Evolutionary conservation across 1,284 basidiomycete genomes (phyloP), one percentile per base, ranked within the genome.

Genomic region (Naganishia albida): DNA sequence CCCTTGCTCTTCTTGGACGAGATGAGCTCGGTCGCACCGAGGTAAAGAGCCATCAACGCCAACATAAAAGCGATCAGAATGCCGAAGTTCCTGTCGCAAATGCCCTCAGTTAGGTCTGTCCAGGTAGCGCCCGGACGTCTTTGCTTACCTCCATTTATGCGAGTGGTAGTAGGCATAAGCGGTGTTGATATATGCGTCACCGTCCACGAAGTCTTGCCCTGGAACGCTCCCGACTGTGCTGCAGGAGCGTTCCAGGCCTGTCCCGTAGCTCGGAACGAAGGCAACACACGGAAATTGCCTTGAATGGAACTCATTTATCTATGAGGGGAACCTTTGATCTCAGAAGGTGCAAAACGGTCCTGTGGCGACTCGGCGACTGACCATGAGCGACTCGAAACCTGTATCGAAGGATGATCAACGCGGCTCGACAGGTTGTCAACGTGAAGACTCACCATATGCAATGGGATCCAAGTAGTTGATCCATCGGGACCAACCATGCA

Each of bases 101-200:
- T 12, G 23, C 18, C 10, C 10, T 25, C 23, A 42, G 55, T 53
- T 34, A 50, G 34, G 13, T 38, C 42, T 34, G 63, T 18, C n/a
- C 30, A 12, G 3, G 13, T 12, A 44, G 39, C n/a, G 48, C n/a
- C 7, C 25, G n/a, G n/a, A 3, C n/a, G 12, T 7, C 10, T 23
- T 54, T 20, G 81, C 85, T 66, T 69, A 87, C 75, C 82, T 82
- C 90, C 90, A 92, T 8, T 87, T 74, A 72, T 91, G 80, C 26
- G 74, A 75, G 66, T 83, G 83, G 20, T 78, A 73, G 76, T 90
- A 94, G 0, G 79, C 81, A 74, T 83, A 94, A 0, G 86, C 84
- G 0, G 85, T 74, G 18, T 68, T 70, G 42, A 91, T 76, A 75
- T 87, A 90, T 15, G 72, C 72, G 28, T 82, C 80, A 0, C 83